phyloP scores from a whole-genome alignment of 208 protist genomes.

The Spongospora subterranea region DNA sequence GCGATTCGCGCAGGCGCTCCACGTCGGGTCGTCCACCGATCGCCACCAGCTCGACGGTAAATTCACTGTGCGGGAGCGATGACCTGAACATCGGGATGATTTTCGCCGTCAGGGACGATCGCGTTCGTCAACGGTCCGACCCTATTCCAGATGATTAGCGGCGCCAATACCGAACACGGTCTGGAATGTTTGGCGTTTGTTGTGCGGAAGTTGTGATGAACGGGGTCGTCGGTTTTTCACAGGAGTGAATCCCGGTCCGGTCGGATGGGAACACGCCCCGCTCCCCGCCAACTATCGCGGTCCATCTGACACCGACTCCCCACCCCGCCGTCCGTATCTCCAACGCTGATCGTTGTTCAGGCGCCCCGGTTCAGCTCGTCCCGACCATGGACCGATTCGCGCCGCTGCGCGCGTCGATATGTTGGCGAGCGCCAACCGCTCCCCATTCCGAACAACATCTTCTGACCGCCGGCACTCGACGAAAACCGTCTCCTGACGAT shows the following conservation, averaged over 20 bases:
- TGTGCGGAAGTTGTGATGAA: neutral
- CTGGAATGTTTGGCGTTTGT: too few relatives aligned
- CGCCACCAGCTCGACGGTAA: neutral
- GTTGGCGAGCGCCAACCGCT: conserved; percentile 39
- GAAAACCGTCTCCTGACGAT: neutral
- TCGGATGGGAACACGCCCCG: neutral
- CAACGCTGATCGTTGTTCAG: too few relatives aligned
- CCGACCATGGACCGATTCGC: conserved; percentile 10
- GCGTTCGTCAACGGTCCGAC: conserved; percentile 28
- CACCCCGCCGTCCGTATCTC: too few relatives aligned
- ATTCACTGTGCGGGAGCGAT: neutral
- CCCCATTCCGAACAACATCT: neutral
- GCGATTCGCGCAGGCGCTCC: neutral
- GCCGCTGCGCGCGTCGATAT: neutral
- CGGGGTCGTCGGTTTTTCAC: neutral
- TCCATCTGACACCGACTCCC: too few relatives aligned
- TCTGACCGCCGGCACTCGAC: neutral
- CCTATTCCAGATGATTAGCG: neutral
- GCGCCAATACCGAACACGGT: conserved; percentile 8
- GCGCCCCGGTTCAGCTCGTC: too few relatives aligned
- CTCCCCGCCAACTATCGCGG: neutral
- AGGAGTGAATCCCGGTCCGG: neutral
- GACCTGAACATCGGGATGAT: neutral
- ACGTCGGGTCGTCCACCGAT: neutral
- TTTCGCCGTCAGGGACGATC: conserved; percentile 11